phyloP scores from a whole-genome alignment of 106 monocot species.

The Dendrobium huoshanense region DNA sequence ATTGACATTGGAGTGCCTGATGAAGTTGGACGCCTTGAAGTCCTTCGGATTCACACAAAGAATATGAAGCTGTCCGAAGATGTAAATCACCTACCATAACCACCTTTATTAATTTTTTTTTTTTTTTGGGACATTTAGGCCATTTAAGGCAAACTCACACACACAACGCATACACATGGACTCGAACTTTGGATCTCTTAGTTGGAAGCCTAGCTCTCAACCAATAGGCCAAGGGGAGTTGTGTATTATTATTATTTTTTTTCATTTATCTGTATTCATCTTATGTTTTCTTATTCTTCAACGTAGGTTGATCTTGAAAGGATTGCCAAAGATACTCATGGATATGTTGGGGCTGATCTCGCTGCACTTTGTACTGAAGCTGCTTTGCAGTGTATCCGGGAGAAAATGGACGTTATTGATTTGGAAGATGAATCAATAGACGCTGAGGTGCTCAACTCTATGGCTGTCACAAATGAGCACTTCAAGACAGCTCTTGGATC shows the following conservation, averaged over 20 bases:
- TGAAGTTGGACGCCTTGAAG: slow-evolving; percentile 84
- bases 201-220: too few relatives aligned
- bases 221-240: too few relatives aligned
- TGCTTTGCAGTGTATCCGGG: slow-evolving; percentile 86
- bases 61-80: slow-evolving; percentile 96
- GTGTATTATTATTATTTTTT: background rate
- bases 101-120: background rate
- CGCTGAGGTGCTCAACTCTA: slow-evolving; percentile 83
- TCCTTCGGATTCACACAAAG: slow-evolving; percentile 95
- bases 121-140: too few relatives aligned
- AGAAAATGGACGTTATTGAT: slow-evolving; percentile 93
- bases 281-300: background rate
- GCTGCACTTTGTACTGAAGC: slow-evolving; percentile 92
- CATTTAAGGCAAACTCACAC: too few relatives aligned
- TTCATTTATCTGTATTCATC: background rate
- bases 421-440: slow-evolving; percentile 79
- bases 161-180: too few relatives aligned
- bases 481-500: slow-evolving; percentile 93
- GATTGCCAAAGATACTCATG: slow-evolving; percentile 83
- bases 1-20: slow-evolving; percentile 94
- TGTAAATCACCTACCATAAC: slow-evolving; percentile 27
- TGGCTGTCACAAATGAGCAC: slow-evolving; percentile 80
- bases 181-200: too few relatives aligned
- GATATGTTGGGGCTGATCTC: slow-evolving; percentile 87
- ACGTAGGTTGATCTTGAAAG: slow-evolving; percentile 82